phyloP scores from a whole-genome alignment of 2,329 filamentous ascomycete species.

The Fusarium beomiforme region DNA sequence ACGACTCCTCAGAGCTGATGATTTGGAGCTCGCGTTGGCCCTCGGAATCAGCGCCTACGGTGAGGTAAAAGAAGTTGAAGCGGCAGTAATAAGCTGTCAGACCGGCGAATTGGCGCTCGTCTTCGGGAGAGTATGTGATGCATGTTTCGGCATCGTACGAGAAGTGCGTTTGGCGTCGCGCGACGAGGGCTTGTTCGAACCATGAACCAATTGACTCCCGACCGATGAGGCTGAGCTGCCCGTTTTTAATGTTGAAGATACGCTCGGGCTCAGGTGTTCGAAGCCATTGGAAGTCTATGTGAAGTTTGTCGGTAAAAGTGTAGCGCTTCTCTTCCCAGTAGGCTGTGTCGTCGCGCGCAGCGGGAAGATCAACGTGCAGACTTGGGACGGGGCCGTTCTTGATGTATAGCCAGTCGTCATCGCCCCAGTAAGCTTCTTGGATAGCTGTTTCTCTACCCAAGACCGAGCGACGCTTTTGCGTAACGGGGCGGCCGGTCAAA shows the following conservation, averaged over 20 bases:
- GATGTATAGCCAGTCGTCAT: slow-evolving; percentile 71
- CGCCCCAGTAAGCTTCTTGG: slow-evolving; percentile 67
- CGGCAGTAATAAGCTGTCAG: slow-evolving; percentile 71
- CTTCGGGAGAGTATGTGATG: slow-evolving; percentile 62
- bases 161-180: slow-evolving; percentile 66
- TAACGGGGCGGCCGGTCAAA: slow-evolving; percentile 60
- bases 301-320: slow-evolving; percentile 56
- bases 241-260: slow-evolving; percentile 55
- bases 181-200: slow-evolving; percentile 68
- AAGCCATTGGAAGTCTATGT: slow-evolving; percentile 67
- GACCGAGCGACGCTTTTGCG: slow-evolving; percentile 62
- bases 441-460: slow-evolving; percentile 66
- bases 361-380: slow-evolving; percentile 62
- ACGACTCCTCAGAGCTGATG: slow-evolving; percentile 65
- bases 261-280: slow-evolving; percentile 64
- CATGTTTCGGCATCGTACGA: slow-evolving; percentile 69
- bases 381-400: slow-evolving; percentile 67
- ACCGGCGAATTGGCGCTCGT: slow-evolving; percentile 70
- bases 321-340: slow-evolving; percentile 64
- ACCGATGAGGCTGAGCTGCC: slow-evolving; percentile 58
- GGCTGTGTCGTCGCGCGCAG: slow-evolving; percentile 54
- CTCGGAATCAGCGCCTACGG: slow-evolving; percentile 65
- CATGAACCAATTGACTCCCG: slow-evolving; percentile 65
- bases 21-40: slow-evolving; percentile 68
- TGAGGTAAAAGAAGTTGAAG: slow-evolving; percentile 72